Conservation (phyloP, 768 basidiomycete genomes). For the Asterophora lycoperdoides region DNA sequence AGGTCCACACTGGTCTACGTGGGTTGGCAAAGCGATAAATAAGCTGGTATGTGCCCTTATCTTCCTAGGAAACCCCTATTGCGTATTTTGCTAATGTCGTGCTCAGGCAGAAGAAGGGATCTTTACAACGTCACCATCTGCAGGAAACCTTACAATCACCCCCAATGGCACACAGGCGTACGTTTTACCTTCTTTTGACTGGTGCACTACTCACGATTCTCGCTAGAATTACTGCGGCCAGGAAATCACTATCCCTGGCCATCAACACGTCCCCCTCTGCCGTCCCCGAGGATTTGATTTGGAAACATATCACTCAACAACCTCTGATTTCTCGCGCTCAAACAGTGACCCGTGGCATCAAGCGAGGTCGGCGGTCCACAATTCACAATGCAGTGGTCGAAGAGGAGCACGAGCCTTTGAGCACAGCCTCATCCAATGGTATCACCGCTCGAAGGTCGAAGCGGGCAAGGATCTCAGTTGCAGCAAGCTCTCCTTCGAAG, state of each 20-base stretch:
- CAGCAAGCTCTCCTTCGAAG: too few relatives aligned
- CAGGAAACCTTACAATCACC: constrained; percentile 38
- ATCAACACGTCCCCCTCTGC: constrained; percentile 21
- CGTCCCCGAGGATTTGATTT: constrained; percentile 32
- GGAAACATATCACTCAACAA: constrained; percentile 33
- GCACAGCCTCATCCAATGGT: too few relatives aligned
- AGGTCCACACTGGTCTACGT: constrained; percentile 45
- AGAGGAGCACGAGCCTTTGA: not conserved
- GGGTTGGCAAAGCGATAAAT: constrained; percentile 42
- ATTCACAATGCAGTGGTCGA: not conserved
- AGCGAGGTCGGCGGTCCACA: constrained; percentile 19
- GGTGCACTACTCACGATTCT: not conserved
- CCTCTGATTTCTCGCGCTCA: constrained; percentile 9
- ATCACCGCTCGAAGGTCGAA: not conserved
- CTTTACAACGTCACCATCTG: constrained; percentile 30
- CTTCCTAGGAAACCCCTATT: not conserved
- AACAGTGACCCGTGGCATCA: constrained; percentile 14
- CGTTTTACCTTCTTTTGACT: constrained; percentile 11
- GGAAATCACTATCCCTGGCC: constrained; percentile 27
- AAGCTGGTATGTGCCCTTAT: constrained; percentile 33
- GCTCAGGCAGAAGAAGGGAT: constrained; percentile 42
- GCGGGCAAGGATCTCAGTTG: too few relatives aligned
- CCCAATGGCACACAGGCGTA: constrained; percentile 43
- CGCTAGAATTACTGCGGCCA: constrained; percentile 29
- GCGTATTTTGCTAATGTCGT: not conserved